Evolutionary conservation across 78 protist genomes (phyloP).

Genomic region (Goniomonas avonlea): DNA sequence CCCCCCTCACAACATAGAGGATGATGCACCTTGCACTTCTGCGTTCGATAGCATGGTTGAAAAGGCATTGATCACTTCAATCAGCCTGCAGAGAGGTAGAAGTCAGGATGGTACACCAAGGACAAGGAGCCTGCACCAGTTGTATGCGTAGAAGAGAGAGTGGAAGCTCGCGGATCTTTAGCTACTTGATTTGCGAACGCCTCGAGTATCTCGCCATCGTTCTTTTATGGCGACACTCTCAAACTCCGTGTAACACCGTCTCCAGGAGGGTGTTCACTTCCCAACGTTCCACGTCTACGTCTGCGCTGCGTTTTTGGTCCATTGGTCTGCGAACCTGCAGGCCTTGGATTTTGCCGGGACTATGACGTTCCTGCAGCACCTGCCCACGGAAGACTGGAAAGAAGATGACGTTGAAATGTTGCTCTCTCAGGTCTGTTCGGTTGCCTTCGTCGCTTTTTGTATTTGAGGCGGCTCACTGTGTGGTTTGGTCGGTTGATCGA

Average conservation of each 20-base stretch:
- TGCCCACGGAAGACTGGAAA: slow-evolving; percentile 80
- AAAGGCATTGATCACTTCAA: no score
- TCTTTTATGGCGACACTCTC: neutral
- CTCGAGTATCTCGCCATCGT: neutral
- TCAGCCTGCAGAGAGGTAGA: no score
- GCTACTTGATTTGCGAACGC: neutral
- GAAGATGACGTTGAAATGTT: slow-evolving; percentile 64
- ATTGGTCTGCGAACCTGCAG: slow-evolving; percentile 49
- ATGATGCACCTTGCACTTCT: no score
- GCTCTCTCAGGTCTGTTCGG: no score
- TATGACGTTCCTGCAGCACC: slow-evolving; percentile 65
- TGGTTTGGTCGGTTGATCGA: no score
- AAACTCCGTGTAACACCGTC: neutral
- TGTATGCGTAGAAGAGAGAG: no score
- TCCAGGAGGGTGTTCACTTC: slow-evolving; percentile 31
- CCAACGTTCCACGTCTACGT: slow-evolving; percentile 78
- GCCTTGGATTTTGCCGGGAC: slow-evolving; percentile 64
- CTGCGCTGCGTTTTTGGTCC: slow-evolving; percentile 84
- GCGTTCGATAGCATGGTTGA: no score
- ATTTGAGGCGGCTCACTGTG: no score
- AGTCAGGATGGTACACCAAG: no score
- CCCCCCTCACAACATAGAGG: no score
- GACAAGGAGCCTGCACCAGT: no score
- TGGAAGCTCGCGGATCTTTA: neutral
- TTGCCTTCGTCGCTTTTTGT: no score